phyloP scores from a whole-genome alignment of 129 eudicot genomes.

The Artemisia argyi region DNA sequence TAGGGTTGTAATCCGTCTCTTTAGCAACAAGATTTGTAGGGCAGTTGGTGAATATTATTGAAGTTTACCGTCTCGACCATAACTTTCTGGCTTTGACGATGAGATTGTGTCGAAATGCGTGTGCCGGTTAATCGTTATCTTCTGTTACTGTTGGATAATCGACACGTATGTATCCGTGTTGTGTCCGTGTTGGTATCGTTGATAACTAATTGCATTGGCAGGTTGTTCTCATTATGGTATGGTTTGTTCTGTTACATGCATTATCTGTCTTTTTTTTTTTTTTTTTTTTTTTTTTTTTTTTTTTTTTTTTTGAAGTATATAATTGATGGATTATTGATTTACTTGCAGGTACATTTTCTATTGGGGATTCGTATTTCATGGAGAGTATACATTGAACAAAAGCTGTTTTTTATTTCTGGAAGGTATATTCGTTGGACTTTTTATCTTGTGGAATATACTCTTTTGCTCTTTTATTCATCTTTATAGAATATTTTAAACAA shows the following conservation, averaged over 20 bases:
- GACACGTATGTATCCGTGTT: slow-evolving; percentile 18
- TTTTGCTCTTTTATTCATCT: too few relatives aligned
- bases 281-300: not conserved
- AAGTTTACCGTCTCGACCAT: too few relatives aligned
- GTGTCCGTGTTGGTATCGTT: not conserved
- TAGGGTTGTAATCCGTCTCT: too few relatives aligned
- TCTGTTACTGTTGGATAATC: slow-evolving; percentile 12
- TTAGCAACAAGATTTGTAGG: too few relatives aligned
- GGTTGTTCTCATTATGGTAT: not conserved
- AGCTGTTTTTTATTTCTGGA: too few relatives aligned
- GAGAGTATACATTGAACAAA: too few relatives aligned
- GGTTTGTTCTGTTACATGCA: slow-evolving; percentile 10
- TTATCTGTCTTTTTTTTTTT: not conserved
- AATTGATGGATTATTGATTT: not conserved
- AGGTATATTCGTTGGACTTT: too few relatives aligned
- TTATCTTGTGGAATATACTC: too few relatives aligned
- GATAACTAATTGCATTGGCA: not conserved
- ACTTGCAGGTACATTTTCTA: slow-evolving; percentile 21
- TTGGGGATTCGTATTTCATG: too few relatives aligned
- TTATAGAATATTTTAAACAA: too few relatives aligned
- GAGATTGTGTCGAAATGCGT: slow-evolving; percentile 1
- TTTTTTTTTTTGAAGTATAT: not conserved
- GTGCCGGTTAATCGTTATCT: slow-evolving; percentile 16
- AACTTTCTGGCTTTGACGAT: slow-evolving; percentile 1
- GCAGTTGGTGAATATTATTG: too few relatives aligned